Base-by-base conservation (phyloP, 208 protist species). In the Wallacemonas sp. region DNA sequence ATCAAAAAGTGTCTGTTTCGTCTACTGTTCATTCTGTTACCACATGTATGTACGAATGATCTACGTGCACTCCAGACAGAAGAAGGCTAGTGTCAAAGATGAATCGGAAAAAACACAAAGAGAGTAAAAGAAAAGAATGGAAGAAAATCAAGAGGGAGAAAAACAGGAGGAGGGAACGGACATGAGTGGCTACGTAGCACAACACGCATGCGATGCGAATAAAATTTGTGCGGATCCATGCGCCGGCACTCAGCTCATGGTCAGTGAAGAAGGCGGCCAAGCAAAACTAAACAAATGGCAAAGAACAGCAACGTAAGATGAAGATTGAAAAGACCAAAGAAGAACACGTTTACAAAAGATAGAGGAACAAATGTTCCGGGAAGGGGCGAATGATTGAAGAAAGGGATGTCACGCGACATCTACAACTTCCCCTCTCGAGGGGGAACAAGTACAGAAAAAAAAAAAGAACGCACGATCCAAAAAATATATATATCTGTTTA, bases 131-230 rank as follows among this genome's bases (percentile, higher is more conserved):
- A 46, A 4, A 0, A 30, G 12, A 47, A 11, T 44, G 69, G 2
- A 72, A 16, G 11, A 44, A 14, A 58, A 6, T 33, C 21, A 68
- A 6, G 12, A 55, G 5, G 23, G 41, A 58, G 32, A 69, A 34
- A 69, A 21, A 19, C 36, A 17, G 19, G 17, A 47, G 43, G 43
- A 47, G 43, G 19, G 4, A 47, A 24, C 5, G 17, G 19, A 41
- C 36, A 41, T 41, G 36, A 14, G 36, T 17, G 36, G 36, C 9
- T 17, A 26, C 5, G 9, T 17, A 14, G 44, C 44, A 49, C 44
- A 49, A n/a, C n/a, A n/a, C n/a, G n/a, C n/a, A n/a, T n/a, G n/a
- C n/a, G n/a, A n/a, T n/a, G n/a, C n/a, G n/a, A n/a, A n/a, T n/a
- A n/a, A n/a, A n/a, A n/a, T n/a, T n/a, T n/a, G n/a, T n/a, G n/a